Base-by-base conservation (phyloP, 768 basidiomycete species). In the Tulasnella sp. region DNA sequence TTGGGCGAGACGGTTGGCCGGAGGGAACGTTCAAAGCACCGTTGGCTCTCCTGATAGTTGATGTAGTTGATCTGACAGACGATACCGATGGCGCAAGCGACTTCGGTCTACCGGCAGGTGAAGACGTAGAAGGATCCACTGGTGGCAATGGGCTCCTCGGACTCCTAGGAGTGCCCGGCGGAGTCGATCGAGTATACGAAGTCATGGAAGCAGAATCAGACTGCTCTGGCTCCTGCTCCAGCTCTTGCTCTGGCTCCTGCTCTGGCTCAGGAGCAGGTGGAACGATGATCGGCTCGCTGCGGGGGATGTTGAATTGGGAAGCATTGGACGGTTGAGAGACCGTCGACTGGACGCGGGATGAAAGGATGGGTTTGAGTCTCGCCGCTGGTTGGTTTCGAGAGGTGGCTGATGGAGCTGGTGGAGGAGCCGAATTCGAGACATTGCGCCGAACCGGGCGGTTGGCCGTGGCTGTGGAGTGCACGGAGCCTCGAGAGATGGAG, bases 401-500 rank as follows among this genome's bases (percentile, higher is more conserved):
- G 17, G 63, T 72, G 32, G 70, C 47, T n/a, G 70, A 72, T 9
- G 52, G 52, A 35, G 70, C 70, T 5, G 70, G 70, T 16, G 70
- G 70, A 74, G 72, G 63, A 73, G 39, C 52, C 34, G 67, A 44
- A 16, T 34, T 59, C 36, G 12, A 19, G 2, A 8, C 37, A 22
- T 12, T 29, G 16, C 16, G 29, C 14, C 41, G 44, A 29, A 26
- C n/a, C 66, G 17, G 37, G 35, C 42, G 26, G 41, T 12, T 19
- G 67, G 62, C 19, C 37, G 63, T n/a, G 41, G 62, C 35, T 69
- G 35, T 26, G 40, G 72, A 36, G 26, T 65, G 14, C 36, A 69
- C 37, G 1, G 73, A 62, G 7, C 67, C 22, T 42, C 83, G 80
- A 3, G 85, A 81, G 16, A 83, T 77, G 5, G 85, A 85, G 22